phyloP scores from a whole-genome alignment of 2,329 filamentous ascomycete genomes.

The Xylaria sp. region DNA sequence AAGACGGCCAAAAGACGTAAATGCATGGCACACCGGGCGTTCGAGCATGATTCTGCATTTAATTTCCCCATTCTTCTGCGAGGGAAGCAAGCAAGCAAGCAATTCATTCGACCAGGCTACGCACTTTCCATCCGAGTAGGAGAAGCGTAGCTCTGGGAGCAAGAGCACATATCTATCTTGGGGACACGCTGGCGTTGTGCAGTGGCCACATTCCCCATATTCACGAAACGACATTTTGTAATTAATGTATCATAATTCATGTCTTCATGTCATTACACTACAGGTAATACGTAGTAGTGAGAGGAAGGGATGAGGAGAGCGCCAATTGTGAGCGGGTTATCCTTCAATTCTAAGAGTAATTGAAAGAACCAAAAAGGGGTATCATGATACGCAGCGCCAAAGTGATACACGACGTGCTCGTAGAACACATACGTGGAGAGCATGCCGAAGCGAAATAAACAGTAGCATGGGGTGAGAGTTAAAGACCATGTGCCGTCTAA shows the following conservation, averaged over 20 bases:
- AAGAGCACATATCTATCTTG: conserved; percentile 20
- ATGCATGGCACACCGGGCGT: conserved; percentile 35
- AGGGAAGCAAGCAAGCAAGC: conserved; percentile 25
- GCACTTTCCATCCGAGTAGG: neutral
- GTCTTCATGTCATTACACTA: conserved; percentile 42
- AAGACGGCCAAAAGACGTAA: conserved; percentile 15
- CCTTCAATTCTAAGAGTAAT: conserved; percentile 21
- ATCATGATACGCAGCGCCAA: conserved; percentile 38
- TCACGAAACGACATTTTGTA: conserved; percentile 38
- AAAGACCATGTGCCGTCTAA: conserved; percentile 15
- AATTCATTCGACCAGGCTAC: conserved; percentile 10
- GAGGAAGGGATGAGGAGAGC: conserved; percentile 21
- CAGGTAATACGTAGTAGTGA: conserved; percentile 25
- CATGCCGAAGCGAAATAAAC: neutral
- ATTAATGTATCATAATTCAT: conserved; percentile 50
- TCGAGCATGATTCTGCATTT: conserved; percentile 30
- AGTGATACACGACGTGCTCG: conserved; percentile 19
- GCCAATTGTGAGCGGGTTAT: neutral
- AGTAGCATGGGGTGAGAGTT: neutral
- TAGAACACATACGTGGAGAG: conserved; percentile 6
- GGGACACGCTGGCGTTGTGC: conserved; percentile 13
- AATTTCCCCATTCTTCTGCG: conserved; percentile 4
- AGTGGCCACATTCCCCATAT: neutral
- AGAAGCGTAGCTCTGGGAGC: conserved; percentile 8
- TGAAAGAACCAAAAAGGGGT: conserved; percentile 38